Conservation (phyloP, 169 alveolate genomes). For the Plasmodium sp. region DNA sequence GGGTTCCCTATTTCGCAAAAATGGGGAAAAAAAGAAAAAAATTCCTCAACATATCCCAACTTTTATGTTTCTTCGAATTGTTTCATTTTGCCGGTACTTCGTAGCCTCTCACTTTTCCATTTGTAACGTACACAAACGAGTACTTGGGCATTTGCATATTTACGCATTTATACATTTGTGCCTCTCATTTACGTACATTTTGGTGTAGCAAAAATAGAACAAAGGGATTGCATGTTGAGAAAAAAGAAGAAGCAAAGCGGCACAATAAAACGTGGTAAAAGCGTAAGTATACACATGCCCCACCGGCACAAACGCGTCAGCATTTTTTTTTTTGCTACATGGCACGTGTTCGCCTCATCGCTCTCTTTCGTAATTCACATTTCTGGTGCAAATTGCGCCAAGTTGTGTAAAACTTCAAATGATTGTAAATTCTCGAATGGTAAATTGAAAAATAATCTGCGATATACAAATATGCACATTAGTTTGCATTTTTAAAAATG, state of each 20-base stretch:
- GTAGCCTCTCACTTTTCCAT: background rate
- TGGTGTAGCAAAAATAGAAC: background rate
- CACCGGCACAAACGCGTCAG: background rate
- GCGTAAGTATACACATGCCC: background rate
- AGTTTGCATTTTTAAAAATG: background rate
- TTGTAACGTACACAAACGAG: background rate
- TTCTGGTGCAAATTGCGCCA: conserved; percentile 3
- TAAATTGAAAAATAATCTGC: background rate
- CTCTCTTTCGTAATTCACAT: background rate
- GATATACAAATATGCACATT: background rate
- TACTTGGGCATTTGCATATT: background rate
- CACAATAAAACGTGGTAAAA: background rate
- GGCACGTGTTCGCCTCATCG: background rate
- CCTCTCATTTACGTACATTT: background rate
- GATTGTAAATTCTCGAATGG: background rate
- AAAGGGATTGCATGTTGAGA: background rate
- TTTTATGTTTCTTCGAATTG: background rate
- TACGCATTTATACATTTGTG: background rate
- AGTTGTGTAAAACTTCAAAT: conserved; percentile 20
- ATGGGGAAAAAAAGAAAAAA: background rate
- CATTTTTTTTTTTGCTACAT: background rate
- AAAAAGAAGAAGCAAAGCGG: background rate
- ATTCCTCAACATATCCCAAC: background rate
- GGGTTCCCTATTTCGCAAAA: background rate
- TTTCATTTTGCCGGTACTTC: background rate